Percentiles rank a stretch among this genome's conserved stretches.
Conservation (phyloP, 2,329 filamentous ascomycete species). For the Diaporthe vaccinii region DNA sequence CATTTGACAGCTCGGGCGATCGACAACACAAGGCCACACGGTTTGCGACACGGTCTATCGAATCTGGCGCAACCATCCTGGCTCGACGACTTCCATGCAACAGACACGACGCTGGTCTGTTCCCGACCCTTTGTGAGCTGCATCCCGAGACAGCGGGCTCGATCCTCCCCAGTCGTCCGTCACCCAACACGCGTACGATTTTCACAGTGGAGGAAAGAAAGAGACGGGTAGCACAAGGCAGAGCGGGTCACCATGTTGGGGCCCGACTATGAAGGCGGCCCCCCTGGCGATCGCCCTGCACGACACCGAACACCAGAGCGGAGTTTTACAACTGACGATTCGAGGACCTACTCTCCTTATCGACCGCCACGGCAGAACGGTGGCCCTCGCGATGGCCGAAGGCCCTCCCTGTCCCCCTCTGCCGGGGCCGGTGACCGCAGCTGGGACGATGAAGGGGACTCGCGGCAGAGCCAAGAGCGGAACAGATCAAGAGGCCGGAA, state of each 20-base stretch:
- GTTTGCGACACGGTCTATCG: constrained; percentile 39
- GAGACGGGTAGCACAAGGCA: constrained; percentile 37
- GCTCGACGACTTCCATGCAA: constrained; percentile 36
- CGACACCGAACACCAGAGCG: constrained; percentile 44
- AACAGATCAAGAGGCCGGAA: constrained; percentile 68
- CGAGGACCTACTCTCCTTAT: constrained; percentile 44
- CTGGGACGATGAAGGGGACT: constrained; percentile 46
- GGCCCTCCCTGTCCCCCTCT: constrained; percentile 41
- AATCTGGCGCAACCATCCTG: constrained; percentile 22
- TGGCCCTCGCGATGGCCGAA: constrained; percentile 43
- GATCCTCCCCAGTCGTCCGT: constrained; percentile 16
- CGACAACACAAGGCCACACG: constrained; percentile 29
- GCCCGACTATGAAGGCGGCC: constrained; percentile 61
- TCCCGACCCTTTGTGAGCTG: constrained; percentile 39
- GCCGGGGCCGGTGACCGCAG: constrained; percentile 37
- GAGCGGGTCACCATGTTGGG: constrained; percentile 53
- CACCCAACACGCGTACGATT: constrained; percentile 16
- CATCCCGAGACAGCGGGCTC: constrained; percentile 33
- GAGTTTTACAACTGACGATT: constrained; percentile 43
- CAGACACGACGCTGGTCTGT: constrained; percentile 38
- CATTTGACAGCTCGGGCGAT: constrained; percentile 29
- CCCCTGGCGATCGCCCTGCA: constrained; percentile 54
- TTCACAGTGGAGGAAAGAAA: constrained; percentile 32
- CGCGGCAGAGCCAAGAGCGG: constrained; percentile 68
- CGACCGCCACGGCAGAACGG: constrained; percentile 46